Percentiles rank a stretch among this genome's conserved stretches.
These are phyloP conservation scores for Eragrostis curvula DNA, from an alignment of 176 grass and related monocot species.

Conservation along the genomic window DNA sequence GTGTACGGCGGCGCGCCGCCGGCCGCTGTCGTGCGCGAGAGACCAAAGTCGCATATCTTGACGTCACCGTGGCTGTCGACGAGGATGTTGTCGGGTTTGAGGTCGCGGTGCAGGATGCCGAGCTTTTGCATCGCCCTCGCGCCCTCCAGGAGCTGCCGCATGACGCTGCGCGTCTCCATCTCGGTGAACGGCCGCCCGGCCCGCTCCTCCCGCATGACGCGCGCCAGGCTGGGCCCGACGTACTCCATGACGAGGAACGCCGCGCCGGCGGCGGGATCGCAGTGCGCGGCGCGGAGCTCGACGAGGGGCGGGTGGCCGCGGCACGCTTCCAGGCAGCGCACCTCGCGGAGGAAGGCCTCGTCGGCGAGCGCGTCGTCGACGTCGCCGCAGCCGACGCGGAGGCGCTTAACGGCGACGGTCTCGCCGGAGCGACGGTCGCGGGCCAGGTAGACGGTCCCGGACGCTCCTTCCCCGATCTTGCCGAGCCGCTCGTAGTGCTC, in stretches of 20 bases:
- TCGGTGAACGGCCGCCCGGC: background rate
- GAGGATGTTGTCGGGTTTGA: conserved; percentile 46
- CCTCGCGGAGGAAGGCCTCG: conserved; percentile 12
- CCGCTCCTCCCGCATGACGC: background rate
- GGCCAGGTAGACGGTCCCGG: conserved; percentile 7
- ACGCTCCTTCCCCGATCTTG: conserved; percentile 27
- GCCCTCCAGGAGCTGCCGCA: conserved; percentile 32
- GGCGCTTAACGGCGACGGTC: conserved; percentile 31
- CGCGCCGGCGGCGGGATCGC: background rate
- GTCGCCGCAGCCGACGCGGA: background rate
- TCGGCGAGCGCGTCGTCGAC: background rate
- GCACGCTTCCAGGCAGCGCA: conserved; percentile 19
- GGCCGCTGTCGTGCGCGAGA: background rate
- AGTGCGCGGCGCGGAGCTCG: background rate
- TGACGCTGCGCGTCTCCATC: background rate
- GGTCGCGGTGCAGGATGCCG: conserved; percentile 35
- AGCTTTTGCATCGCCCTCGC: conserved; percentile 12
- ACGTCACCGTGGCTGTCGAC: background rate
- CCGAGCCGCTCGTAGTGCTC: conserved; percentile 25
- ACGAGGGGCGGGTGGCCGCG: conserved; percentile 15
- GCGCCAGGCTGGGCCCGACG: background rate
- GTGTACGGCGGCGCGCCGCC: background rate
- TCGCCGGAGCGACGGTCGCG: conserved; percentile 30
- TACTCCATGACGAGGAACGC: conserved; percentile 33
- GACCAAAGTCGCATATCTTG: conserved; percentile 51